Conservation (phyloP, 2,329 filamentous ascomycete genomes). For the Alternaria arbusti region DNA sequence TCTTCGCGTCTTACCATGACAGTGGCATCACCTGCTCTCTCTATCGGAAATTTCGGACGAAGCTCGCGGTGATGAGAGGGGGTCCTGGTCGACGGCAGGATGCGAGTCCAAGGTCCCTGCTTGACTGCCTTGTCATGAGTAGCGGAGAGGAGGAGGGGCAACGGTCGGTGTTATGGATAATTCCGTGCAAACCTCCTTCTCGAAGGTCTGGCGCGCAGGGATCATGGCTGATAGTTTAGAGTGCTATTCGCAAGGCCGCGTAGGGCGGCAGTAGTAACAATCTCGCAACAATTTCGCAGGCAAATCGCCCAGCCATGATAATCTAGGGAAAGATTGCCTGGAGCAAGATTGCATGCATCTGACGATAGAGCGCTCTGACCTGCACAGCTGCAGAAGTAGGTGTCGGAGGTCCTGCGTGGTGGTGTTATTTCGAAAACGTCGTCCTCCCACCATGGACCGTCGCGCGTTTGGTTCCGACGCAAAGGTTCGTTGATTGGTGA, state of each 20-base stretch:
- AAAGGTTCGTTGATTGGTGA: conserved; percentile 10
- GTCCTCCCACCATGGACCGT: conserved; percentile 8
- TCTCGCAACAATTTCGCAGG: conserved; percentile 1
- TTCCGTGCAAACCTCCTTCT: conserved; percentile 29
- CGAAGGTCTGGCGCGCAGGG: conserved; percentile 25
- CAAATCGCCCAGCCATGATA: conserved; percentile 2
- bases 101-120: conserved; percentile 14
- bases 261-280: conserved; percentile 15
- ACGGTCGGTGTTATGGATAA: conserved; percentile 24
- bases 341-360: background rate
- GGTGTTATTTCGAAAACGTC: conserved; percentile 16
- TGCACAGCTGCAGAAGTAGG: conserved; percentile 7
- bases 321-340: conserved; percentile 4
- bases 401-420: background rate
- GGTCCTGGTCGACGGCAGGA: conserved; percentile 15
- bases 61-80: conserved; percentile 1
- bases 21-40: background rate
- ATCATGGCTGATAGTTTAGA: conserved; percentile 21
- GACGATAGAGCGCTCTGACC: background rate
- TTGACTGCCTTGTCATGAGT: conserved; percentile 11
- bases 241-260: conserved; percentile 18
- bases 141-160: conserved; percentile 15
- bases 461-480: conserved; percentile 16
- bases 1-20: background rate
- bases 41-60: conserved; percentile 8